Percentiles rank a stretch among this genome's conserved stretches.
These are phyloP conservation scores for Xylariaceae sp. DNA, from an alignment of 2,329 filamentous ascomycete genomes.

Conservation along the genomic window DNA sequence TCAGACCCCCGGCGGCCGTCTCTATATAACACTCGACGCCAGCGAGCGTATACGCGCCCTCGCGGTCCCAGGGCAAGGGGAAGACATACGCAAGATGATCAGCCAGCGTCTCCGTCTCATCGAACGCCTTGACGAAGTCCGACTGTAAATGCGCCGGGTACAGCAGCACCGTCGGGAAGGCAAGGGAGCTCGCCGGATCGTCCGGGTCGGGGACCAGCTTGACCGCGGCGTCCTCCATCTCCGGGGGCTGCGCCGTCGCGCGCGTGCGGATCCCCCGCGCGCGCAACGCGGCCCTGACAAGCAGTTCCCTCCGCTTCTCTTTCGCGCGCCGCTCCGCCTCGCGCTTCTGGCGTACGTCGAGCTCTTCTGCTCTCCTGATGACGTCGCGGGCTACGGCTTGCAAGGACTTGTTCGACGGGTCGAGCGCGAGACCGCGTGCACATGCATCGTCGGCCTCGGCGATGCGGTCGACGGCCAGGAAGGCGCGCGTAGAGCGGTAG, in stretches of 20 bases:
- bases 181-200: slow-evolving; percentile 64
- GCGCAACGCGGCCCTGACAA: slow-evolving; percentile 60
- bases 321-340: slow-evolving; percentile 52
- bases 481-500: slow-evolving; percentile 75
- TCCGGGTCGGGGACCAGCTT: slow-evolving; percentile 65
- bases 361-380: slow-evolving; percentile 46
- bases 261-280: slow-evolving; percentile 66
- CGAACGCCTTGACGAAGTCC: slow-evolving; percentile 86
- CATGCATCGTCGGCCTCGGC: slow-evolving; percentile 77
- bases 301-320: slow-evolving; percentile 49
- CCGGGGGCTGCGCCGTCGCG: slow-evolving; percentile 65
- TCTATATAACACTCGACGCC: slow-evolving; percentile 86
- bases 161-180: slow-evolving; percentile 74
- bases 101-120: slow-evolving; percentile 66
- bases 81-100: slow-evolving; percentile 83
- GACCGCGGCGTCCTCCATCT: slow-evolving; percentile 79
- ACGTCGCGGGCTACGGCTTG: slow-evolving; percentile 58
- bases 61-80: slow-evolving; percentile 78
- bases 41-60: slow-evolving; percentile 37
- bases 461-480: slow-evolving; percentile 72
- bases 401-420: slow-evolving; percentile 63
- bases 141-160: slow-evolving; percentile 79
- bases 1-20: slow-evolving; percentile 68
- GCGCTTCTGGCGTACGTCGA: slow-evolving; percentile 50
- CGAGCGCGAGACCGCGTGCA: slow-evolving; percentile 65